These are phyloP conservation scores for Oryza rufipogon DNA, from an alignment of 176 grass and related monocot genomes.

Conservation along the genomic window DNA sequence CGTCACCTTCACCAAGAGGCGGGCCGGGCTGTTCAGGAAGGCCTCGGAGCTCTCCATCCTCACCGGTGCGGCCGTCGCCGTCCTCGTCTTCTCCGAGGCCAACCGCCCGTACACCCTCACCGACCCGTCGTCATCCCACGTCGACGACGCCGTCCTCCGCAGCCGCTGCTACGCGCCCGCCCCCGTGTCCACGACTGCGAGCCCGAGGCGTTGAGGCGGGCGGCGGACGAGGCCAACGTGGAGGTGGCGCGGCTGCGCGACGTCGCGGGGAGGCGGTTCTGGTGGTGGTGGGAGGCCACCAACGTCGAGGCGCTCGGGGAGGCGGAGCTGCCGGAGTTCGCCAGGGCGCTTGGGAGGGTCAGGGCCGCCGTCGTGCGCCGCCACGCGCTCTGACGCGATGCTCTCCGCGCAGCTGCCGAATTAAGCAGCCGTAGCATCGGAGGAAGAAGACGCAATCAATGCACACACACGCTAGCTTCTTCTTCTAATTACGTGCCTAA, in stretches of 20 bases:
- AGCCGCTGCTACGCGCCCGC: background rate
- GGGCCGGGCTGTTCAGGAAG: slow-evolving; percentile 56
- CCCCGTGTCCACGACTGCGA: no score
- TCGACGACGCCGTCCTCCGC: slow-evolving; percentile 20
- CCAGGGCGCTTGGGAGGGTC: background rate
- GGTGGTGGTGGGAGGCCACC: slow-evolving; percentile 16
- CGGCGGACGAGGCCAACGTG: background rate
- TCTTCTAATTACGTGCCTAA: no score
- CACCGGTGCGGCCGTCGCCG: slow-evolving; percentile 49
- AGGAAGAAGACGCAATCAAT: no score
- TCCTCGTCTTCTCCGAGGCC: slow-evolving; percentile 61
- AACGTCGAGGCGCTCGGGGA: slow-evolving; percentile 14
- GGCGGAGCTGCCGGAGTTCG: slow-evolving; percentile 9
- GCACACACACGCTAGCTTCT: no score
- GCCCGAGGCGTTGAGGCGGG: no score
- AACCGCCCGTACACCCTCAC: slow-evolving; percentile 24
- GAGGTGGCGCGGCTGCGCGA: no score
- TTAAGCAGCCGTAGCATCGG: background rate
- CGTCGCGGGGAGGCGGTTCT: background rate
- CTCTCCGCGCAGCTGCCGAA: background rate
- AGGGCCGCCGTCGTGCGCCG: background rate
- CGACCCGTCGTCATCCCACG: background rate
- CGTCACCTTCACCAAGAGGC: slow-evolving; percentile 51
- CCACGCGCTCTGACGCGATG: background rate
- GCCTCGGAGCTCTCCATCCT: slow-evolving; percentile 55